Evolutionary conservation across 2,329 filamentous ascomycete genomes (phyloP).

Genomic region (Orbilia oligospora): DNA sequence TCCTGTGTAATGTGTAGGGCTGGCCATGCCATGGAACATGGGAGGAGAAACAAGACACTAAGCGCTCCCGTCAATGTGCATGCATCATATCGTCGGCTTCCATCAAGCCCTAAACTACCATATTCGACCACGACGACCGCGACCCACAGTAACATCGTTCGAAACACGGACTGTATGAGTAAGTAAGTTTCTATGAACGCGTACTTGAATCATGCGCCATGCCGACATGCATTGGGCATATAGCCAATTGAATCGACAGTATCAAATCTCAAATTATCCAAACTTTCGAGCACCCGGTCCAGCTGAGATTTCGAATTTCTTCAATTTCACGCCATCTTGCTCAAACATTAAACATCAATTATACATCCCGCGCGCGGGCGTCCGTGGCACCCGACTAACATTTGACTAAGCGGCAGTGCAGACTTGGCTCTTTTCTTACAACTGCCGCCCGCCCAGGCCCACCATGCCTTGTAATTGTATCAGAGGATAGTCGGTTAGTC

Average conservation of each 20-base stretch:
- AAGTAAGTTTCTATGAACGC: neutral
- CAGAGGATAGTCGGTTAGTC: neutral
- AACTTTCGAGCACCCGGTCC: neutral
- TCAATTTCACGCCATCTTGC: neutral
- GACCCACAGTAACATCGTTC: conserved; percentile 1
- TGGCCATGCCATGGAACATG: neutral
- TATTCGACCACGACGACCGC: conserved; percentile 4
- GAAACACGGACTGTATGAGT: conserved; percentile 3
- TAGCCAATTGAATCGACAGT: neutral
- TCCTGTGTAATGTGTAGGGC: neutral
- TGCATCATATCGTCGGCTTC: neutral
- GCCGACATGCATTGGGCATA: neutral
- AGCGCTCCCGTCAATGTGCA: conserved; percentile 1
- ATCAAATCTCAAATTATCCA: neutral
- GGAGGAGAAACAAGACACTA: conserved; percentile 4
- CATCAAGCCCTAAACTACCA: neutral
- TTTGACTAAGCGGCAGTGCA: conserved; percentile 17
- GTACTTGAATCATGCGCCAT: neutral
- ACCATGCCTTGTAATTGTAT: neutral
- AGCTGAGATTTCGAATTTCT: neutral
- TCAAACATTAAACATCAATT: neutral
- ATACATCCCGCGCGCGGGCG: conserved; percentile 2
- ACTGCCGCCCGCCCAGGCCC: conserved; percentile 17
- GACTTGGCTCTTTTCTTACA: conserved; percentile 8
- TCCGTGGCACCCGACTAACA: neutral